These are phyloP conservation scores for Jatropha curcas DNA, from an alignment of 345 rosid species.

Conservation along the genomic window DNA sequence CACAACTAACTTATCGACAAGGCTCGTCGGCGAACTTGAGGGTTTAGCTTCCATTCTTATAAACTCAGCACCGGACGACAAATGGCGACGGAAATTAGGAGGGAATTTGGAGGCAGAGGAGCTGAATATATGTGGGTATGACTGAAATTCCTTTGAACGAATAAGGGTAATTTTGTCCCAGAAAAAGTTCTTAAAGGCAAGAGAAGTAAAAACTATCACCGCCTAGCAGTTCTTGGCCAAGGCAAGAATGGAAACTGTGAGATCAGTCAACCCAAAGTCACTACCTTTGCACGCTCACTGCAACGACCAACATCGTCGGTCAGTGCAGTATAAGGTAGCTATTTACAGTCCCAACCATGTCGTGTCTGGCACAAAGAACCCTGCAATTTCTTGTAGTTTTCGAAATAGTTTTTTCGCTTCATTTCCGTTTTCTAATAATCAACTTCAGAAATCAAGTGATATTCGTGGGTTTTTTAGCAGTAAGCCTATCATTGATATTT, in stretches of 20 bases:
- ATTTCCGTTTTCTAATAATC: neutral
- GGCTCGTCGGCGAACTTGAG: constrained; percentile 30
- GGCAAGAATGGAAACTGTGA: constrained; percentile 18
- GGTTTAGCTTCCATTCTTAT: constrained; percentile 36
- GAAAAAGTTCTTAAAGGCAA: no score
- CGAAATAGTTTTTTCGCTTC: constrained; percentile 7
- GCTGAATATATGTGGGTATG: neutral
- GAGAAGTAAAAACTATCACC: neutral
- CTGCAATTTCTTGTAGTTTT: constrained; percentile 5
- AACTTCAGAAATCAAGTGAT: constrained; percentile 11
- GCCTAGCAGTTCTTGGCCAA: neutral
- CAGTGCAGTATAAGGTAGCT: constrained; percentile 9
- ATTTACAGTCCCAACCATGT: constrained; percentile 1
- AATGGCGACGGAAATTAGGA: neutral
- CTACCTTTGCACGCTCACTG: constrained; percentile 12
- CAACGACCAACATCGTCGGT: neutral
- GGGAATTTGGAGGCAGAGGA: neutral
- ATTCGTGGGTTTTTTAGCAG: constrained; percentile 6
- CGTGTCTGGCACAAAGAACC: constrained; percentile 1
- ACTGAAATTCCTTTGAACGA: neutral
- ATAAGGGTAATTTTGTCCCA: constrained; percentile 7
- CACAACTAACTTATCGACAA: constrained; percentile 59
- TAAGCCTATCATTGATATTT: constrained; percentile 24
- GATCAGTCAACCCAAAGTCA: constrained; percentile 8
- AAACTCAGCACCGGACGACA: neutral